Percentiles rank a stretch among this genome's conserved stretches.
phyloP scores from a whole-genome alignment of 495 filamentous ascomycete genomes.

The Lichina pygmaea region DNA sequence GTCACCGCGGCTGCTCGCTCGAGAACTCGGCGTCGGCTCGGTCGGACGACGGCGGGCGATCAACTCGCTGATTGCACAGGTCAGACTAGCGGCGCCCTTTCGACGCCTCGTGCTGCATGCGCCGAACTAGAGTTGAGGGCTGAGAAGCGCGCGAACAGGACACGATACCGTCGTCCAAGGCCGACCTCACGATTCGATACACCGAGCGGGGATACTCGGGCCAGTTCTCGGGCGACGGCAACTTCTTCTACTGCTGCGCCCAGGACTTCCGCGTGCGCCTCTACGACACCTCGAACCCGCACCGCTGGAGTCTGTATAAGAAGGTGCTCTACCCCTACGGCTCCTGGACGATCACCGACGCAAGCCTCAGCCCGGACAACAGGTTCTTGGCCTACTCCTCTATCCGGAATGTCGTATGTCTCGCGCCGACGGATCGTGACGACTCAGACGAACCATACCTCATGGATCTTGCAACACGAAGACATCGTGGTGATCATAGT shows the following conservation, averaged over 20 bases:
- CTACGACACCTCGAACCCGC: conserved; percentile 94
- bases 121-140: background rate
- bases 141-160: conserved; percentile 13
- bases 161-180: conserved; percentile 35
- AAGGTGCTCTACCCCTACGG: conserved; percentile 65
- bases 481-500: background rate
- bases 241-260: conserved; percentile 88
- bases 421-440: conserved; percentile 67
- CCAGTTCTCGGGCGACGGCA: conserved; percentile 88
- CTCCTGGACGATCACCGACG: conserved; percentile 91
- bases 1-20: conserved; percentile 40
- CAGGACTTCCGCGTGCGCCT: conserved; percentile 87
- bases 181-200: conserved; percentile 76
- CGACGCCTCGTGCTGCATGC: background rate
- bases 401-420: conserved; percentile 52
- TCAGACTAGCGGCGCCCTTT: conserved; percentile 9
- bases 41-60: conserved; percentile 23
- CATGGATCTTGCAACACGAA: conserved; percentile 36
- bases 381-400: conserved; percentile 72
- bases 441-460: conserved; percentile 48
- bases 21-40: conserved; percentile 44
- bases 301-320: conserved; percentile 90
- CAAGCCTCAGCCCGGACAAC: conserved; percentile 77
- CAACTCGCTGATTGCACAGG: conserved; percentile 38
- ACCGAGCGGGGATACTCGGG: conserved; percentile 72